Evolutionary conservation across 192 early-diverging fungal genomes (phyloP), one percentile per base, ranked within the genome.

Genomic region (Chytriomyces hyalinus): DNA sequence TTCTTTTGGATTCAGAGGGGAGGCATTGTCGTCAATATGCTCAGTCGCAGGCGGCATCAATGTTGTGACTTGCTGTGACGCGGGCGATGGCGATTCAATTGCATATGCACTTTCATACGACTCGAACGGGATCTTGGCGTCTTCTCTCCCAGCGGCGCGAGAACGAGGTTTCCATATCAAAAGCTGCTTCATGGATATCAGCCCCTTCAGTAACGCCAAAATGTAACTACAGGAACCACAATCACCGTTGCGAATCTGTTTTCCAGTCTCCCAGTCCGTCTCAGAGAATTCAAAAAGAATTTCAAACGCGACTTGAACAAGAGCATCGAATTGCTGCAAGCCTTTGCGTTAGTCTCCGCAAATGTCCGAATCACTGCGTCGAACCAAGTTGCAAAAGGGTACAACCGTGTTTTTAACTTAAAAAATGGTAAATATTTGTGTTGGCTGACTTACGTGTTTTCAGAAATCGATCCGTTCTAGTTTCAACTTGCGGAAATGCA

Each of bases 1-100:
- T 4, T 92, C 95, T 15, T 98, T 96, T 88, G 97, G 97, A 4
- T 99, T 99, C 78, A 85, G 84, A 57, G 71, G 71, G 15, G 96
- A 99, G 64, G 98, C 98, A 5, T 84, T 99, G 5, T 94, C 92
- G 70, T 96, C 96, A 0, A 79, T 99, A 0, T 96, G 95, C 67
- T 91, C 93, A 2, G 73, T 95, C n/a, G 82, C 89, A 10, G 82
- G 85, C 13, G 64, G 96, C 1, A 82, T 87, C 0, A 86, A 95
- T 0, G 89, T 88, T 6, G 95, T 94, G 4, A 51, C 47, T 13
- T 28, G 15, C 13, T 6, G 48, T 15, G 36, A 36, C 36, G 93
- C 93, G 15, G 82, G 86, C 22, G 80, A 84, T 15, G 77, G 85
- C 20, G 73, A 75, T 1, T 90, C 90, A 4, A 75, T 82, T 10